A percentile compares a stretch with the other conserved stretches of the same genome.
Evolutionary conservation across 2,329 filamentous ascomycete species (phyloP).

Genomic region (Hymenotorrendiella dingleyae): DNA sequence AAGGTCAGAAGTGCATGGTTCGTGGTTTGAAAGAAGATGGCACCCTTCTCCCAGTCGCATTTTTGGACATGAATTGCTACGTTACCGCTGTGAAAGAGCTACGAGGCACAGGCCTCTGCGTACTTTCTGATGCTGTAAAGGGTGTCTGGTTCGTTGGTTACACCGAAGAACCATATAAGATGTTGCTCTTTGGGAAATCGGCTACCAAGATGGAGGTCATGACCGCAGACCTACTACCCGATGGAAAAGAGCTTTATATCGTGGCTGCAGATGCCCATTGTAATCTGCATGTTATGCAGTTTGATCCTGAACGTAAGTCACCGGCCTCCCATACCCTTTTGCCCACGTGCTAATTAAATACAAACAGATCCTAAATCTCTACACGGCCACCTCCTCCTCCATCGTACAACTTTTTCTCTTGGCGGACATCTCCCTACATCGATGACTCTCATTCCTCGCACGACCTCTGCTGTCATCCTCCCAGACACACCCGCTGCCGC

Average conservation of each 20-base stretch:
- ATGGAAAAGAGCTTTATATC: slow-evolving; percentile 76
- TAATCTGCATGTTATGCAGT: slow-evolving; percentile 84
- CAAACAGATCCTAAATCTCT: slow-evolving; percentile 80
- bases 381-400: slow-evolving; percentile 79
- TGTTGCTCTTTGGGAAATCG: slow-evolving; percentile 88
- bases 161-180: slow-evolving; percentile 92
- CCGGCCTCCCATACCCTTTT: background rate
- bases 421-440: slow-evolving; percentile 70
- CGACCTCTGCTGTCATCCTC: slow-evolving; percentile 42
- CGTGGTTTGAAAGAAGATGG: slow-evolving; percentile 93
- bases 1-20: slow-evolving; percentile 97
- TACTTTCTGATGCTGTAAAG: slow-evolving; percentile 87
- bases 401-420: slow-evolving; percentile 81
- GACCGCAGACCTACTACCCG: slow-evolving; percentile 80
- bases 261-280: slow-evolving; percentile 78
- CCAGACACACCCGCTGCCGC: slow-evolving; percentile 36
- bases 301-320: slow-evolving; percentile 82
- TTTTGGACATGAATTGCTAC: slow-evolving; percentile 96
- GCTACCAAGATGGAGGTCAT: slow-evolving; percentile 71
- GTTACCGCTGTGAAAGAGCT: slow-evolving; percentile 82
- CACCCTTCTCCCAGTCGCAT: slow-evolving; percentile 85
- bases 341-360: slow-evolving; percentile 2
- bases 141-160: slow-evolving; percentile 96
- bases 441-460: slow-evolving; percentile 70
- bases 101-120: slow-evolving; percentile 73